Percentiles rank a stretch among this genome's conserved stretches.
phyloP scores from a whole-genome alignment of 2,329 filamentous ascomycete genomes.

The Setomelanomma holmii region DNA sequence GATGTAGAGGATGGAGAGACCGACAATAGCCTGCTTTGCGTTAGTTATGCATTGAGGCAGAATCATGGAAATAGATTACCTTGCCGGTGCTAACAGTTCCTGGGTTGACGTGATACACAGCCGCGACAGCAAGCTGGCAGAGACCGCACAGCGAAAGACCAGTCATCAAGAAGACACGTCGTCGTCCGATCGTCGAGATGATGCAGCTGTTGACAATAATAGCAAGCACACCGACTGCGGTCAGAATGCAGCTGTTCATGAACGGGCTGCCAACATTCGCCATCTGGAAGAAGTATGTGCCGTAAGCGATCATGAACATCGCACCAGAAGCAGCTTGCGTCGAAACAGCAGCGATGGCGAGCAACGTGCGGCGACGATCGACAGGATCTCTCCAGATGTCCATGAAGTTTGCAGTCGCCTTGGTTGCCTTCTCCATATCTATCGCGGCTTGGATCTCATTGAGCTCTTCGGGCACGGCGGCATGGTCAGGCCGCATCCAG shows the following conservation, averaged over 20 bases:
- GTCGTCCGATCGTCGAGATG: constrained; percentile 61
- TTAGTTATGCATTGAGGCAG: constrained; percentile 1
- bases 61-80: constrained; percentile 10
- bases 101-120: constrained; percentile 59
- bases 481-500: constrained; percentile 37
- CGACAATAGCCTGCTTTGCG: constrained; percentile 54
- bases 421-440: constrained; percentile 51
- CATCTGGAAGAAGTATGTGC: constrained; percentile 46
- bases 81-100: constrained; percentile 51
- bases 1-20: constrained; percentile 62
- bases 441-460: constrained; percentile 38
- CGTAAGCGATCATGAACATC: constrained; percentile 55
- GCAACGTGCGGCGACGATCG: constrained; percentile 59
- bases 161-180: constrained; percentile 60
- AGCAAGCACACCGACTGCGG: constrained; percentile 61
- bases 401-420: constrained; percentile 57
- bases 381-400: constrained; percentile 62
- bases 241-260: constrained; percentile 64
- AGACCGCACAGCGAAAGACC: constrained; percentile 64
- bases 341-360: constrained; percentile 58
- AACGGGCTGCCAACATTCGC: constrained; percentile 54
- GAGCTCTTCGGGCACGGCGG: constrained; percentile 28
- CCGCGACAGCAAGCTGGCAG: constrained; percentile 61
- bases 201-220: constrained; percentile 62
- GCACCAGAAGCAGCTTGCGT: constrained; percentile 62